Conservation (phyloP, 495 filamentous ascomycete genomes). For the Hyaloscypha hepaticicola region DNA sequence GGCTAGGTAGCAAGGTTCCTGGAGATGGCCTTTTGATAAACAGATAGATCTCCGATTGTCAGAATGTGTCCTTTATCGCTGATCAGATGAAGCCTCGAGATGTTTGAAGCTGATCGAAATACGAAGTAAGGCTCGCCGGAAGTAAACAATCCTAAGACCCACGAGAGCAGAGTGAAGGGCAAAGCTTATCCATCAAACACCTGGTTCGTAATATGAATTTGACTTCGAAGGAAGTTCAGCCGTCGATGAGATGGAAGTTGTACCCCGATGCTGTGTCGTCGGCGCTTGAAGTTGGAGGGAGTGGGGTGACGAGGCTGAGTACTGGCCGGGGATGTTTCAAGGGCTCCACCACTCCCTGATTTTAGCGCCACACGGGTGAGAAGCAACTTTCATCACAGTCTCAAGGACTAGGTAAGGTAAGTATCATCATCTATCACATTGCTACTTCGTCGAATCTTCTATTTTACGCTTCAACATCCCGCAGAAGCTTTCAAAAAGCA, state of each 20-base stretch:
- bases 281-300: neutral
- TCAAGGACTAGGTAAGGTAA: neutral
- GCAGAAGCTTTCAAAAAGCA: conserved; percentile 85
- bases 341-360: neutral
- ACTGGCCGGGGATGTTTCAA: neutral
- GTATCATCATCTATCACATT: neutral
- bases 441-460: conserved; percentile 3
- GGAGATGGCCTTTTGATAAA: neutral
- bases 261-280: neutral
- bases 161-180: neutral
- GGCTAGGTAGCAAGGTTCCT: neutral
- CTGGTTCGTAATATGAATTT: neutral
- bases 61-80: neutral
- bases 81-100: neutral
- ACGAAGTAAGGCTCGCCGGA: neutral
- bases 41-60: neutral
- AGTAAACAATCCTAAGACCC: neutral
- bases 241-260: neutral
- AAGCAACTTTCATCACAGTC: neutral
- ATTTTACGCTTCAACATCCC: conserved; percentile 62
- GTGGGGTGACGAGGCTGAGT: conserved; percentile 10
- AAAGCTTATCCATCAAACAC: neutral
- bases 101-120: neutral
- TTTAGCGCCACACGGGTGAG: neutral
- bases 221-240: neutral